phyloP scores from a whole-genome alignment of 176 grass and related monocot genomes.

The Oryza australiensis region DNA sequence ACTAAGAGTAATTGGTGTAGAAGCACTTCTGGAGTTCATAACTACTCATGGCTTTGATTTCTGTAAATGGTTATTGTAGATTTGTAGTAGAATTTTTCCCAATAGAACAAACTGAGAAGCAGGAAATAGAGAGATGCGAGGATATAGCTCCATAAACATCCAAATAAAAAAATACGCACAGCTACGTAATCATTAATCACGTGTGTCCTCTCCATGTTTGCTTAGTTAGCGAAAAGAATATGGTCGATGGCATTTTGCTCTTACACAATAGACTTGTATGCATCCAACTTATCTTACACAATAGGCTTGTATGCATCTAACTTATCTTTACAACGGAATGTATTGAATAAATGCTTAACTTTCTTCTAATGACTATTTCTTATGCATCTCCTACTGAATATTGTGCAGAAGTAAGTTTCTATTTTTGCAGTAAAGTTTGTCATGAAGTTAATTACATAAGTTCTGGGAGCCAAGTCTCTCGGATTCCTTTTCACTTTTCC shows the following conservation, averaged over 20 bases:
- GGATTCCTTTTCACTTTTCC: not conserved
- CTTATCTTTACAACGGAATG: too few species aligned
- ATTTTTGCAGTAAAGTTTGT: not conserved
- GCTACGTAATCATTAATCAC: not conserved
- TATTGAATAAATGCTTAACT: not conserved
- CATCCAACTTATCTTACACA: not conserved
- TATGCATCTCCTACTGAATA: not conserved
- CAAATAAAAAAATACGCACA: not conserved
- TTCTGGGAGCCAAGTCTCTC: conserved; percentile 11
- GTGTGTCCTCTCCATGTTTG: not conserved
- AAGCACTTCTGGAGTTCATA: not conserved
- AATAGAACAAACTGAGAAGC: not conserved
- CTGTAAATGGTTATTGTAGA: not conserved
- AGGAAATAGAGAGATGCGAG: not conserved
- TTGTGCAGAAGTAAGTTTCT: not conserved
- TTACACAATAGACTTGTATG: not conserved
- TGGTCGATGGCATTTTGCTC: not conserved
- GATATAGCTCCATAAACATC: not conserved
- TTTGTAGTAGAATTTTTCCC: not conserved
- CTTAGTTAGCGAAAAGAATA: not conserved
- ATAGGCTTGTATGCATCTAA: not conserved
- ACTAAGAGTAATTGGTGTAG: not conserved
- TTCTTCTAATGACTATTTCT: not conserved
- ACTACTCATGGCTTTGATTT: not conserved
- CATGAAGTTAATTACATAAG: not conserved